A percentile compares a stretch with the other conserved stretches of the same genome.
Conservation (phyloP, 1,284 basidiomycete species). For the Cerioporus squamosus region DNA sequence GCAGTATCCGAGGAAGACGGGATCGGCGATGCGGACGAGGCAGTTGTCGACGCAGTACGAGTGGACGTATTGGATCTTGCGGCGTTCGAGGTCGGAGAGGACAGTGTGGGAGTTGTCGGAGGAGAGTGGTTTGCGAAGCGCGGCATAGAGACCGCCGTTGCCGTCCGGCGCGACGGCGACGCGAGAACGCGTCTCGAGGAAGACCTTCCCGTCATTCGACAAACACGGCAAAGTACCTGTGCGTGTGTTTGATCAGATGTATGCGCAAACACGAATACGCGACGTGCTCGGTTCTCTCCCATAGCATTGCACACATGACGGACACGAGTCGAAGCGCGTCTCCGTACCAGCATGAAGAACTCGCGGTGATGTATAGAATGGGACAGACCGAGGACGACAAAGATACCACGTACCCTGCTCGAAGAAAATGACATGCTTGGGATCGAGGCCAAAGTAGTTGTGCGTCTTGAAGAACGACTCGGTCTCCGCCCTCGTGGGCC, state of each 20-base stretch:
- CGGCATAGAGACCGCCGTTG: constrained; percentile 97
- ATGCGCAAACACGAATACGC: background rate
- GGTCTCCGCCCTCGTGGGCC: constrained; percentile 90
- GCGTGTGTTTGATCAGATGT: background rate
- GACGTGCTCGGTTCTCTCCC: too few relatives aligned
- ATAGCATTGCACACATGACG: too few relatives aligned
- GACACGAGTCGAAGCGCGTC: too few relatives aligned
- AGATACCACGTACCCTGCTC: constrained; percentile 81
- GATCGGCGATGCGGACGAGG: constrained; percentile 96
- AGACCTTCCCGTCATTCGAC: constrained; percentile 91
- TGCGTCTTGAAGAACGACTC: constrained; percentile 85
- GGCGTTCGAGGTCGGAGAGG: constrained; percentile 80
- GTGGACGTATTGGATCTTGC: constrained; percentile 89
- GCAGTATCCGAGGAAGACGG: constrained; percentile 94
- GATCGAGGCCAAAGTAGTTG: constrained; percentile 83
- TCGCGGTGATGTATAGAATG: too few relatives aligned
- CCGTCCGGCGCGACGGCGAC: constrained; percentile 97
- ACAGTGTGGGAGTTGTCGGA: constrained; percentile 71
- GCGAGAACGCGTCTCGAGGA: constrained; percentile 80
- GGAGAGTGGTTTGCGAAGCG: constrained; percentile 80
- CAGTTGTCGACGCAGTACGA: constrained; percentile 99
- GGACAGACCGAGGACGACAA: background rate
- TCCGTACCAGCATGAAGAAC: too few relatives aligned
- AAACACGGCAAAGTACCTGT: constrained; percentile 95
- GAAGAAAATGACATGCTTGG: constrained; percentile 89